Conservation (phyloP, 2,329 filamentous ascomycete genomes). For the Colletotrichum lupini region DNA sequence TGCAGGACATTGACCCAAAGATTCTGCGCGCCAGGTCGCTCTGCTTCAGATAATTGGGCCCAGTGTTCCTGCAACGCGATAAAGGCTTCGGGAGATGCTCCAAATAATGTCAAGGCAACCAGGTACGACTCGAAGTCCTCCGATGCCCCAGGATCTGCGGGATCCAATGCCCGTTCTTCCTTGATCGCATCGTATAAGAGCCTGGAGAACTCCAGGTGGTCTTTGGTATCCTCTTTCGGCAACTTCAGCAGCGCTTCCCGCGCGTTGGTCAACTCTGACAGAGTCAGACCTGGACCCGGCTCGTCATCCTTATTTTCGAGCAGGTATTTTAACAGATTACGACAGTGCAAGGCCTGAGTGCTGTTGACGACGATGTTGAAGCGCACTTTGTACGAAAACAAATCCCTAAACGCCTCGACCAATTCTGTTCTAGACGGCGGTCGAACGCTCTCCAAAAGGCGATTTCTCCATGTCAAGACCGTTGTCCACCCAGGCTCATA, state of each 20-base stretch:
- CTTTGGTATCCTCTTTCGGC: conserved; percentile 54
- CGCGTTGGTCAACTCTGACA: conserved; percentile 56
- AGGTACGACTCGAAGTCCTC: conserved; percentile 57
- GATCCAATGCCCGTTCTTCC: conserved; percentile 31
- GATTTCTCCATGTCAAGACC: conserved; percentile 75
- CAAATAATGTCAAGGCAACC: conserved; percentile 63
- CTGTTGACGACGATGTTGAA: conserved; percentile 66
- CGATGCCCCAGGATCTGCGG: conserved; percentile 24
- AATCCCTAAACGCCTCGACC: conserved; percentile 70
- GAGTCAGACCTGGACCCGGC: conserved; percentile 46
- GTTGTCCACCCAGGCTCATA: conserved; percentile 77
- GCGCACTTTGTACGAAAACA: conserved; percentile 68
- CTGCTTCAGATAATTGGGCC: conserved; percentile 30
- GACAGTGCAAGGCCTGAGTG: conserved; percentile 70
- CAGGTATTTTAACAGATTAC: conserved; percentile 72
- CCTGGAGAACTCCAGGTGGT: conserved; percentile 61
- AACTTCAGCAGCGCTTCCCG: conserved; percentile 55
- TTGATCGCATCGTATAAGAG: conserved; percentile 51
- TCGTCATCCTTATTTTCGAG: conserved; percentile 48
- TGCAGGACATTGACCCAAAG: conserved; percentile 64
- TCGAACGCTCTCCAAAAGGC: conserved; percentile 71
- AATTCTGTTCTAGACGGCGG: conserved; percentile 74
- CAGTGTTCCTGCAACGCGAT: conserved; percentile 43
- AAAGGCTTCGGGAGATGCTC: conserved; percentile 64
- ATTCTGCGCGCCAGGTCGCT: conserved; percentile 40